Conservation (phyloP, 768 basidiomycete species). For the Phanerochaete sordida region DNA sequence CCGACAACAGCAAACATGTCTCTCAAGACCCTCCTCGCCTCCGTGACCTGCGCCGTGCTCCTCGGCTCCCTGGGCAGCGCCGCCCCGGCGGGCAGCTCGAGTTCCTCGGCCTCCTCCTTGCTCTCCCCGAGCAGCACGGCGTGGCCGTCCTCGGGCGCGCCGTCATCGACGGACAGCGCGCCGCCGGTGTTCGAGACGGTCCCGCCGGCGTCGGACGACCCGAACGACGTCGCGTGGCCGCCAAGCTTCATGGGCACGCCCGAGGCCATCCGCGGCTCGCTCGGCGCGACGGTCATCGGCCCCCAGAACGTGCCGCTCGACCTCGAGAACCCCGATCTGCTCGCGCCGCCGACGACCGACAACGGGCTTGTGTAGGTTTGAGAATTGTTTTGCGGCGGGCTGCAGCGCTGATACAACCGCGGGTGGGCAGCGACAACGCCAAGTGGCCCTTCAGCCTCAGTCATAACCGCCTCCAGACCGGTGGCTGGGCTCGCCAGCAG, state of each 20-base stretch:
- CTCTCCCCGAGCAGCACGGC: neutral
- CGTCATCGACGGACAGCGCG: neutral
- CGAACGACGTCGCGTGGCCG: constrained; percentile 22
- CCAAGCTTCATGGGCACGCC: constrained; percentile 23
- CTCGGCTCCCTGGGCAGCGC: constrained; percentile 15
- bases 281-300: constrained; percentile 49
- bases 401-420: neutral
- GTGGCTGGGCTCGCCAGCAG: constrained; percentile 67
- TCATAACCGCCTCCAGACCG: constrained; percentile 54
- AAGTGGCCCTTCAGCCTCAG: constrained; percentile 67
- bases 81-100: constrained; percentile 16
- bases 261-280: constrained; percentile 40
- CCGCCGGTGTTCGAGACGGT: neutral
- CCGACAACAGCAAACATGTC: constrained; percentile 1
- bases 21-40: constrained; percentile 11
- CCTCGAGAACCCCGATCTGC: constrained; percentile 49
- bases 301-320: constrained; percentile 56
- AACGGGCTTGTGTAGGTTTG: constrained; percentile 41
- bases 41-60: constrained; percentile 19
- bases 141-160: neutral
- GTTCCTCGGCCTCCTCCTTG: neutral
- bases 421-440: constrained; percentile 34
- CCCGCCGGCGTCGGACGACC: constrained; percentile 16
- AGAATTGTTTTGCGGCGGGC: too few species aligned
- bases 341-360: constrained; percentile 65